Evolutionary conservation across 495 filamentous ascomycete genomes (phyloP).

Genomic region (Corynascus novoguineensis): DNA sequence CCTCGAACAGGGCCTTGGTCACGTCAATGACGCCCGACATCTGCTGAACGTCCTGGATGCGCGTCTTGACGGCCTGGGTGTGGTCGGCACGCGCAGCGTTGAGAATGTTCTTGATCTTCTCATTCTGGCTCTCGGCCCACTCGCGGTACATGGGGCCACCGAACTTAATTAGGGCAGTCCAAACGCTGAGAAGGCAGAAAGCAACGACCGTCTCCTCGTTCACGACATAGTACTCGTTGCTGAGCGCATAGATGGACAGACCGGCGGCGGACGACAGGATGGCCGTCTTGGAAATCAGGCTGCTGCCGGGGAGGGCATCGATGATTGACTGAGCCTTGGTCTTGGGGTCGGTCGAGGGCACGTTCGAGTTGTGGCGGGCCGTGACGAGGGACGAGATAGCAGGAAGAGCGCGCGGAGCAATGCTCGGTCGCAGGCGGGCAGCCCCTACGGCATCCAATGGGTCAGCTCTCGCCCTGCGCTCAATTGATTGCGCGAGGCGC

Average conservation of each 20-base stretch:
- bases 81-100: conserved; percentile 91
- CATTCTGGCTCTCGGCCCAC: conserved; percentile 81
- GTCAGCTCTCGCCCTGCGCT: background rate
- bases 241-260: conserved; percentile 88
- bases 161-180: conserved; percentile 82
- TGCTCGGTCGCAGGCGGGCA: conserved; percentile 73
- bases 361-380: conserved; percentile 65
- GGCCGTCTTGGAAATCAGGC: conserved; percentile 87
- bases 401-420: conserved; percentile 64
- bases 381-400: conserved; percentile 60
- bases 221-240: conserved; percentile 98
- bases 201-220: conserved; percentile 96
- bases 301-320: conserved; percentile 79
- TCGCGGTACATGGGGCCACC: conserved; percentile 85
- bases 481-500: conserved; percentile 1
- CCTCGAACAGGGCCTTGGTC: conserved; percentile 93
- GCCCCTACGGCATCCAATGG: conserved; percentile 57
- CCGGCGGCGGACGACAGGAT: conserved; percentile 90
- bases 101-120: conserved; percentile 87
- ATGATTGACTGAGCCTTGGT: conserved; percentile 93
- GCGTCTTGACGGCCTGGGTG: conserved; percentile 84
- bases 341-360: conserved; percentile 78
- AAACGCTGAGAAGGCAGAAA: conserved; percentile 82
- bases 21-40: conserved; percentile 89
- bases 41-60: conserved; percentile 90